Percentiles rank a stretch among this genome's conserved stretches.
Conservation (phyloP, 345 rosid genomes). For the Psidium friedrichsthalianum region DNA sequence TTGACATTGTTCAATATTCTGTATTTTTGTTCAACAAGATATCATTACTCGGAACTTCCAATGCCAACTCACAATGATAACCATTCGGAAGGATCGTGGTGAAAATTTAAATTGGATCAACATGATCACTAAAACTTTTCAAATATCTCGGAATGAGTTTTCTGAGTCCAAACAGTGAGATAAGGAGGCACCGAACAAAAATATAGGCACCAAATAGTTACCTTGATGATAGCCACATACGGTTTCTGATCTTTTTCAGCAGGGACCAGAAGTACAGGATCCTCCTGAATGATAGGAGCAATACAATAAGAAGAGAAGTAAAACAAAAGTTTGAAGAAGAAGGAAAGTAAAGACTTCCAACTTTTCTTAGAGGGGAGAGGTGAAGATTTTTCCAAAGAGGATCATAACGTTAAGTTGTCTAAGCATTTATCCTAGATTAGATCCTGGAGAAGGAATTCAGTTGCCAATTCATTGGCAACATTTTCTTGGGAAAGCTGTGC, state of each 20-base stretch:
- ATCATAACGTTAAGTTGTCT: background rate
- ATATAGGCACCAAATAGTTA: slow-evolving; percentile 8
- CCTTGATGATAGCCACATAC: slow-evolving; percentile 97
- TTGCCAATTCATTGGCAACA: background rate
- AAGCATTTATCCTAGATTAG: background rate
- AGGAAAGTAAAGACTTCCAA: background rate
- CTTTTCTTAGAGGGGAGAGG: background rate
- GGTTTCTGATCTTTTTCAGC: slow-evolving; percentile 78
- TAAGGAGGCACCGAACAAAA: background rate
- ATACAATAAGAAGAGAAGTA: background rate
- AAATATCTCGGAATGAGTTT: background rate
- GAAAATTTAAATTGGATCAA: background rate
- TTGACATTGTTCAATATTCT: background rate
- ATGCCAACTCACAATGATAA: background rate
- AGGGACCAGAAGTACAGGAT: slow-evolving; percentile 88
- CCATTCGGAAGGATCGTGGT: background rate
- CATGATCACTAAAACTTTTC: background rate
- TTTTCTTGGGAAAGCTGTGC: slow-evolving; percentile 27
- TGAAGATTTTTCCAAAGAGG: background rate
- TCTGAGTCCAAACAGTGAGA: background rate
- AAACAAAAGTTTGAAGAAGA: background rate
- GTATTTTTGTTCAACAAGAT: background rate
- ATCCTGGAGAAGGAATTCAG: background rate
- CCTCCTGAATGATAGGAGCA: slow-evolving; percentile 45
- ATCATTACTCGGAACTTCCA: background rate